Percentiles rank a stretch among this genome's conserved stretches.
These are phyloP conservation scores for Botrytis fabae DNA, from an alignment of 2,329 filamentous ascomycete species.

Conservation along the genomic window DNA sequence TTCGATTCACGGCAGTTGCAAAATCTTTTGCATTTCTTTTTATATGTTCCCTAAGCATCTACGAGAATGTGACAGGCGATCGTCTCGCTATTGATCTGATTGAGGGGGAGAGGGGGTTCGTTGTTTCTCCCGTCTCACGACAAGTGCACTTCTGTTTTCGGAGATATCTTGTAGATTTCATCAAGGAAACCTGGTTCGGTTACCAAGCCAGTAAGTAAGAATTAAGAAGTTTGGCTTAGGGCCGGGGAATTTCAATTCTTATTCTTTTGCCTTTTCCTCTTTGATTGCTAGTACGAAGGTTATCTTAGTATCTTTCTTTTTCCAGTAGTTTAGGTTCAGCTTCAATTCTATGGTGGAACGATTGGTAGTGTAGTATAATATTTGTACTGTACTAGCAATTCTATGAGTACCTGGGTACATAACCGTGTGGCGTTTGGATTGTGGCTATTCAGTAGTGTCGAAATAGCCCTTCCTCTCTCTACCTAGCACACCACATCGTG, in stretches of 20 bases:
- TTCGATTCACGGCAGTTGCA: slow-evolving; percentile 4
- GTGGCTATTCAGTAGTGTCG: neutral
- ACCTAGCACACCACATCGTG: neutral
- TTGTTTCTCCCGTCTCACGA: neutral
- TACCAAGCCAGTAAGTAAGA: neutral
- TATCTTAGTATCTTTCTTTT: neutral
- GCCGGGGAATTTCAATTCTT: neutral
- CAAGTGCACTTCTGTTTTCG: neutral
- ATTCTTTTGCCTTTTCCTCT: neutral
- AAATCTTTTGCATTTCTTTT: neutral
- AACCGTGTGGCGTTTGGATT: neutral
- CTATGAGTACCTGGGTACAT: too few relatives aligned
- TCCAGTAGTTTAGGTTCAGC: neutral
- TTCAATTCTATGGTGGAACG: neutral
- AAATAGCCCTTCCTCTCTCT: neutral
- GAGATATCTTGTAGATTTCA: neutral
- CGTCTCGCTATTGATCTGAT: neutral
- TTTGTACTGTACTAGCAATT: neutral
- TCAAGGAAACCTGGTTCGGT: rapidly evolving
- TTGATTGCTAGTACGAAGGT: neutral
- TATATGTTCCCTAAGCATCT: neutral
- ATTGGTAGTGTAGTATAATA: neutral
- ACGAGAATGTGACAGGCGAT: too few relatives aligned
- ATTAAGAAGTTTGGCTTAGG: neutral
- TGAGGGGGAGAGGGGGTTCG: too few relatives aligned